Evolutionary conservation across 2,329 filamentous ascomycete species (phyloP).

Genomic region (Neurospora crassa): DNA sequence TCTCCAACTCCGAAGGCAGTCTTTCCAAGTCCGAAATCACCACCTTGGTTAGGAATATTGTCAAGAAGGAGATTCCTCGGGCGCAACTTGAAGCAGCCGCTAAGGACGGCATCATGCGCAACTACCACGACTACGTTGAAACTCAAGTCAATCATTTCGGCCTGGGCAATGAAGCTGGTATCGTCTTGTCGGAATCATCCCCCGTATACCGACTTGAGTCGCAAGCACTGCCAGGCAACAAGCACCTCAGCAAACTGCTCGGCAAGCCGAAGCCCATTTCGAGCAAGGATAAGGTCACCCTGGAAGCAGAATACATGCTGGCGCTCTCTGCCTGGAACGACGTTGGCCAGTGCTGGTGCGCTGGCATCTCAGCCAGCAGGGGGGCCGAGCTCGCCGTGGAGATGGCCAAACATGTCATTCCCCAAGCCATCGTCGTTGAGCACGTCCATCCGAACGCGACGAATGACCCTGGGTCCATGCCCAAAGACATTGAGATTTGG

Average conservation of each 20-base stretch:
- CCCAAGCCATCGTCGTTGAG: constrained; percentile 62
- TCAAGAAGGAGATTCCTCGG: constrained; percentile 34
- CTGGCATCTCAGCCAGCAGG: constrained; percentile 34
- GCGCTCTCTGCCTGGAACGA: constrained; percentile 67
- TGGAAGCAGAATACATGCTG: constrained; percentile 10
- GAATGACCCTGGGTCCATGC: constrained; percentile 51
- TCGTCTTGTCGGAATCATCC: background rate
- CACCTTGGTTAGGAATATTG: constrained; percentile 29
- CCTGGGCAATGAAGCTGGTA: constrained; percentile 48
- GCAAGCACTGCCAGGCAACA: background rate
- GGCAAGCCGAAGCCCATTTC: background rate
- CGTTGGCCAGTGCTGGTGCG: constrained; percentile 83
- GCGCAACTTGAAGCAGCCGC: constrained; percentile 38
- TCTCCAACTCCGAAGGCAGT: constrained; percentile 12
- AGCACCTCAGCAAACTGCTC: background rate
- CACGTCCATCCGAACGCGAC: constrained; percentile 57
- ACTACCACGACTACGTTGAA: constrained; percentile 34
- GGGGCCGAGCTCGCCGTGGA: constrained; percentile 58
- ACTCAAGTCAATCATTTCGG: constrained; percentile 67
- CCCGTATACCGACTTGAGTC: background rate
- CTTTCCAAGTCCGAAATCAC: constrained; percentile 33
- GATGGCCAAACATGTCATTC: constrained; percentile 48
- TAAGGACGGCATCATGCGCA: constrained; percentile 33
- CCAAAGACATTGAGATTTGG: constrained; percentile 62
- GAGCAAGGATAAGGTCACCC: background rate